Conservation (phyloP, 495 filamentous ascomycete species). For the Penicillium canescens region DNA sequence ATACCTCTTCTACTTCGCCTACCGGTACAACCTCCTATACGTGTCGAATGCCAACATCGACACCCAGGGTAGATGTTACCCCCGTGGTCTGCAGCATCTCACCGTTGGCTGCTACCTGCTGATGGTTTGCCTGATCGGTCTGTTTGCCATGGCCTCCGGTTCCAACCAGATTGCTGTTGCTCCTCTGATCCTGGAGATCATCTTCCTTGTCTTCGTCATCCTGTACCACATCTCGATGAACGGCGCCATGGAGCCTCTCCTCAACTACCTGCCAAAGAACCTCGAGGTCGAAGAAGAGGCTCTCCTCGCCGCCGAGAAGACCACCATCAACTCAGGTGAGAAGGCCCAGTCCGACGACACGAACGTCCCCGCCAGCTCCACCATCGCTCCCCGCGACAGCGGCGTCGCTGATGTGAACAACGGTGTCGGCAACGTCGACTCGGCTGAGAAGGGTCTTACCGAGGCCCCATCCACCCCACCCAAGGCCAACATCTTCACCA, state of each 20-base stretch:
- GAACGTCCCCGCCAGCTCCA: slow-evolving; percentile 19
- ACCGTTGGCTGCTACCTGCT: slow-evolving; percentile 85
- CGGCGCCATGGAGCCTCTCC: slow-evolving; percentile 72
- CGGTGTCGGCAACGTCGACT: slow-evolving; percentile 32
- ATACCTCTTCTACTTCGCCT: slow-evolving; percentile 87
- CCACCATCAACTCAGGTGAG: slow-evolving; percentile 22
- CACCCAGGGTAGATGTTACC: slow-evolving; percentile 87
- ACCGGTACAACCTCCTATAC: slow-evolving; percentile 93
- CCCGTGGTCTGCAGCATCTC: slow-evolving; percentile 87
- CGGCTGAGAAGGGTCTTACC: slow-evolving; percentile 38
- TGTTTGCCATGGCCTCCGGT: slow-evolving; percentile 71
- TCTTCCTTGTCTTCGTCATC: slow-evolving; percentile 75
- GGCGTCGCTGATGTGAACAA: slow-evolving; percentile 29
- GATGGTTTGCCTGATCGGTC: slow-evolving; percentile 83
- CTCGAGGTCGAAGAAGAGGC: slow-evolving; percentile 65
- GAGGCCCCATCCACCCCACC: slow-evolving; percentile 26
- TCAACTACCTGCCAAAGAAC: slow-evolving; percentile 76
- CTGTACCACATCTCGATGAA: slow-evolving; percentile 85
- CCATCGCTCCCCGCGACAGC: slow-evolving; percentile 7
- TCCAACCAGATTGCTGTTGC: slow-evolving; percentile 62
- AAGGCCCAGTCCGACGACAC: slow-evolving; percentile 25
- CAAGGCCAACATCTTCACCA: slow-evolving; percentile 59
- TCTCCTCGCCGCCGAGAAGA: slow-evolving; percentile 49
- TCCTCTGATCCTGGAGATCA: slow-evolving; percentile 79
- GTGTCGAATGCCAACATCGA: slow-evolving; percentile 83